These are phyloP conservation scores for Aspergillus carlsbadensis DNA, from an alignment of 495 filamentous ascomycete genomes.

Conservation along the genomic window DNA sequence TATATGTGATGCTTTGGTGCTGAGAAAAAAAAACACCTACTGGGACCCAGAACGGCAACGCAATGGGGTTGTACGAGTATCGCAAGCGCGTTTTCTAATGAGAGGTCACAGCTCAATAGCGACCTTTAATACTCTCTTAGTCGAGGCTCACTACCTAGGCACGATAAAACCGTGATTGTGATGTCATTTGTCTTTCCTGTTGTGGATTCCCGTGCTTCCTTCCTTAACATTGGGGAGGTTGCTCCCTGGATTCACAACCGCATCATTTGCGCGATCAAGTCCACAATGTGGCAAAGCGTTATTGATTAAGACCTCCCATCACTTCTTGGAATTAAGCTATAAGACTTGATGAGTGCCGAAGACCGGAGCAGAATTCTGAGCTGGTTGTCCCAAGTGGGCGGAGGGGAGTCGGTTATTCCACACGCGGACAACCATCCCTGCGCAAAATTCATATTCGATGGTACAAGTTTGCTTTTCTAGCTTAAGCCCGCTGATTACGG, in stretches of 20 bases:
- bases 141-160: too few relatives aligned
- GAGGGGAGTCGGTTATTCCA: background rate
- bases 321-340: background rate
- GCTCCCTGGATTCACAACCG: background rate
- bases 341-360: background rate
- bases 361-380: background rate
- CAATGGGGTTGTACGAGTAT: too few relatives aligned
- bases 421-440: background rate
- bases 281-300: background rate
- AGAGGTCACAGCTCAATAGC: too few relatives aligned
- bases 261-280: background rate
- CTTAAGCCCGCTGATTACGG: too few relatives aligned
- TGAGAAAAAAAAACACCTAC: too few relatives aligned
- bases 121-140: background rate
- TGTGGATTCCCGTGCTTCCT: background rate
- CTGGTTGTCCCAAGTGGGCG: conserved; percentile 8
- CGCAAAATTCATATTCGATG: background rate
- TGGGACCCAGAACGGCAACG: too few relatives aligned
- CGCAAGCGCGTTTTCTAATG: too few relatives aligned
- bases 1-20: too few relatives aligned
- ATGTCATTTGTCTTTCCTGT: background rate
- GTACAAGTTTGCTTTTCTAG: too few relatives aligned
- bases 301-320: too few relatives aligned
- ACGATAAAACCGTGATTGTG: too few relatives aligned
- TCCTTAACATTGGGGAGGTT: background rate